phyloP scores from a whole-genome alignment of 208 protist genomes.

The Trypanosoma lewisi region DNA sequence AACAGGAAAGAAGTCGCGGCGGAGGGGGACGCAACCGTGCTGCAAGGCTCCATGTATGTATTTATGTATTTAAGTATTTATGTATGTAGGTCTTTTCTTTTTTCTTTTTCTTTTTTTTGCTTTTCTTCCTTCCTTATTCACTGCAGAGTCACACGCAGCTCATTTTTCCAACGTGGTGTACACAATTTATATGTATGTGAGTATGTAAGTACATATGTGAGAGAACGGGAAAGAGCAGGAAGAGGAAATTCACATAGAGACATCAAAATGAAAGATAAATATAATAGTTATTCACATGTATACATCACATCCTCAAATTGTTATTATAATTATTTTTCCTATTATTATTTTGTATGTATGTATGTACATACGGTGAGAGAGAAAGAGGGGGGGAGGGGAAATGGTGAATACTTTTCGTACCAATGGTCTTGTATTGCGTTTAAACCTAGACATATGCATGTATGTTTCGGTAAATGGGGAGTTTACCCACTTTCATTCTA shows the following conservation, averaged over 20 bases:
- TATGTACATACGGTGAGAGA: too few species aligned
- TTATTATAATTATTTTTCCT: conserved; percentile 4
- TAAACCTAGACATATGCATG: background rate
- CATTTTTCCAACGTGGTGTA: background rate
- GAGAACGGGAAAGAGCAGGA: too few species aligned
- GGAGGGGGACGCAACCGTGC: conserved; percentile 9
- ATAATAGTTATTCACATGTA: background rate
- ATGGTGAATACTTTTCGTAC: too few species aligned
- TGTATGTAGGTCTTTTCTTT: conserved; percentile 1
- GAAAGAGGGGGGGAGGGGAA: too few species aligned
- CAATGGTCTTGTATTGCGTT: too few species aligned
- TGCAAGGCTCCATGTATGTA: conserved; percentile 11
- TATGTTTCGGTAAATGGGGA: background rate
- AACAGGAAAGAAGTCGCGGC: conserved; percentile 36
- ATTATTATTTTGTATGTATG: background rate
- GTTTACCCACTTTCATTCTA: background rate
- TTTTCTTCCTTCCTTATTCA: background rate
- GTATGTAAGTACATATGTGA: background rate
- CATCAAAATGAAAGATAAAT: background rate
- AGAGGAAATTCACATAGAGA: background rate
- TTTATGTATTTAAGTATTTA: conserved; percentile 23
- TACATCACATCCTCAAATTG: background rate
- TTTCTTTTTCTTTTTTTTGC: background rate
- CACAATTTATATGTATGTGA: background rate
- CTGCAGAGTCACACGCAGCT: background rate